Evolutionary conservation across 139 green algal genomes (phyloP).

Genomic region (Chlorella ohadii): DNA sequence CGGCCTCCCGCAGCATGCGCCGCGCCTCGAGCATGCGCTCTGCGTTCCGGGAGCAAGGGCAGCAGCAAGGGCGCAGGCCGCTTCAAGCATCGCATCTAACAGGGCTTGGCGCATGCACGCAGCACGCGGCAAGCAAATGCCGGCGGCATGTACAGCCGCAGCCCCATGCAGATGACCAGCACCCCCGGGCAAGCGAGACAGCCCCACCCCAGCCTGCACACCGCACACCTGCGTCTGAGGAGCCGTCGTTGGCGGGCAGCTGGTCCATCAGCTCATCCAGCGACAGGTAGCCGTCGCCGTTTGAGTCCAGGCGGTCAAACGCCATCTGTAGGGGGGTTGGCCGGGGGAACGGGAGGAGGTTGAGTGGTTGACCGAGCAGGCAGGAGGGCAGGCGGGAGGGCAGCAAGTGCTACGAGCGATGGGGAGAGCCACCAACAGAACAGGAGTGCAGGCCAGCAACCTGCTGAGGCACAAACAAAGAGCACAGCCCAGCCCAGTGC

Average conservation of each 20-base stretch:
- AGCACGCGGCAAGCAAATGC: too few species aligned
- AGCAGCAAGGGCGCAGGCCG: too few species aligned
- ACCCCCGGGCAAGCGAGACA: not conserved
- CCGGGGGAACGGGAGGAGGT: not conserved
- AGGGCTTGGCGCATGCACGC: too few species aligned
- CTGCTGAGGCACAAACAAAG: too few species aligned
- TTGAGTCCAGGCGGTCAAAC: constrained; percentile 82
- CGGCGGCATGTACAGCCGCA: not conserved
- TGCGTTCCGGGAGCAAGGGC: not conserved
- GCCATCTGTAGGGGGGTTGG: constrained; percentile 47
- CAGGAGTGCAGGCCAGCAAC: too few species aligned
- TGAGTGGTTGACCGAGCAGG: not conserved
- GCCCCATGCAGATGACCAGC: not conserved
- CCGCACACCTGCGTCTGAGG: not conserved
- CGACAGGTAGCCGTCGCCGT: constrained; percentile 85
- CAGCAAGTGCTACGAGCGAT: too few species aligned
- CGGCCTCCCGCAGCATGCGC: constrained; percentile 87
- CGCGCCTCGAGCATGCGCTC: constrained; percentile 67
- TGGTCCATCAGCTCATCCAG: constrained; percentile 81
- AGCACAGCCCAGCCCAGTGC: too few species aligned
- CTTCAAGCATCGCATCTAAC: too few species aligned
- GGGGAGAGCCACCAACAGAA: too few species aligned
- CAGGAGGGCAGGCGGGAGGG: too few species aligned
- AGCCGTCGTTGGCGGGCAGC: constrained; percentile 53
- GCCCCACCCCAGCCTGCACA: too few species aligned